A percentile compares a stretch with the other conserved stretches of the same genome.
phyloP scores from a whole-genome alignment of 306 rosid genomes.

The Malus sylvestris region DNA sequence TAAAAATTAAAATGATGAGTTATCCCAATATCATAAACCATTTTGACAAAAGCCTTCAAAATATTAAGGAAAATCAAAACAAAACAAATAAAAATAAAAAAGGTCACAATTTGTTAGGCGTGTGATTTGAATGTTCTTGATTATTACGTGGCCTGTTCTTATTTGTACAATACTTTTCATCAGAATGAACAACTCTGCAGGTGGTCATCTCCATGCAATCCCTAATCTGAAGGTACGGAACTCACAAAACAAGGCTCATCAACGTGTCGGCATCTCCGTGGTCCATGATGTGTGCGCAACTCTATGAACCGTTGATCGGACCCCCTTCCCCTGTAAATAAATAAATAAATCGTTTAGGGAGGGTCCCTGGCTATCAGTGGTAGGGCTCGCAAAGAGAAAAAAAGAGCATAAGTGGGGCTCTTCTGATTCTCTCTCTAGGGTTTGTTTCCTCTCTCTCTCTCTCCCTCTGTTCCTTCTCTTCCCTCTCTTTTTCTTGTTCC shows the following conservation, averaged over 20 bases:
- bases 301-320: slow-evolving; percentile 27
- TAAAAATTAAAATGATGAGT: too few relatives aligned
- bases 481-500: background rate
- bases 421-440: slow-evolving; percentile 39
- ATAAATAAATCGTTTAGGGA: slow-evolving; percentile 8
- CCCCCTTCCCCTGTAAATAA: slow-evolving; percentile 12
- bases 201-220: background rate
- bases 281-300: background rate
- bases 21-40: too few relatives aligned
- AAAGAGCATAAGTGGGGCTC: slow-evolving; percentile 53
- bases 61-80: background rate
- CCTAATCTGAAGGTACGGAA: background rate
- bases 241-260: background rate
- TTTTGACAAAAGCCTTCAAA: background rate
- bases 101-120: background rate
- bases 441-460: slow-evolving; percentile 32
- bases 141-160: background rate
- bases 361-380: slow-evolving; percentile 42
- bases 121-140: background rate
- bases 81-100: background rate
- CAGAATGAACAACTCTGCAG: background rate
- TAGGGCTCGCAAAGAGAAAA: slow-evolving; percentile 3
- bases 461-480: background rate
- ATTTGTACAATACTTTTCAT: background rate
- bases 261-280: slow-evolving; percentile 23